Base-by-base conservation (phyloP, 2,329 filamentous ascomycete genomes). In the Alternaria sp. region DNA sequence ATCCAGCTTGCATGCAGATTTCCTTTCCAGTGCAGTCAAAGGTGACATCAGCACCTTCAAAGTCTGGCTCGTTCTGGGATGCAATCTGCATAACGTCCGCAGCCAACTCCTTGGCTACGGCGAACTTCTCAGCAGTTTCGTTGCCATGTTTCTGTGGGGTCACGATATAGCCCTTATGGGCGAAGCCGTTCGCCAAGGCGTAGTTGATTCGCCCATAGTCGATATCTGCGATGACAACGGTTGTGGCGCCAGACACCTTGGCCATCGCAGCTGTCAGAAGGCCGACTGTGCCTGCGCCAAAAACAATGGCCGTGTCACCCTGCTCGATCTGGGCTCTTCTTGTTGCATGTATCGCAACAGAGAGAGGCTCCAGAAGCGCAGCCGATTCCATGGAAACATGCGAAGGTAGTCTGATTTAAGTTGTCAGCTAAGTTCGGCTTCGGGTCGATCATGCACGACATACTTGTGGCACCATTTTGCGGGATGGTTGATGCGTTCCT, bases 321-420 rank as follows among this genome's bases (percentile, higher is more conserved):
- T 92, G 92, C 67, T 85, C 85, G 66, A 97, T 85, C 25, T 81
- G 81, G 2, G 90, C 93, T 82, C 94, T 91, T 71, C 88, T 88
- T 63, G 90, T 89, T 70, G 96, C 93, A 82, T 97, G 93, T 30
- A 97, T 93, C 13, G 90, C 93, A 26, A 97, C 93, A 50, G 91
- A 89, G 40, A 97, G 87, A 3, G 93, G 93, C 61, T 81, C 80
- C 8, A 81, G 61, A 19, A 81, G 65, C 5, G 79, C 79, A 15
- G 79, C 80, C 26, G 79, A 75, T 45, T 81, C 80, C 57, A 79
- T 65, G 15, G 79, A 79, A 6, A 81, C 77, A 67, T 81, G 78
- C 11, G 74, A 70, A 45, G 80, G 80, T 54, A 81, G 73, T 72
- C 80, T 81, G 61, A 57, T 61, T 69, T 67, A 69, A 67, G 69